phyloP scores from a whole-genome alignment of 192 early-diverging fungal species.

The Blastocladiella britannica region DNA sequence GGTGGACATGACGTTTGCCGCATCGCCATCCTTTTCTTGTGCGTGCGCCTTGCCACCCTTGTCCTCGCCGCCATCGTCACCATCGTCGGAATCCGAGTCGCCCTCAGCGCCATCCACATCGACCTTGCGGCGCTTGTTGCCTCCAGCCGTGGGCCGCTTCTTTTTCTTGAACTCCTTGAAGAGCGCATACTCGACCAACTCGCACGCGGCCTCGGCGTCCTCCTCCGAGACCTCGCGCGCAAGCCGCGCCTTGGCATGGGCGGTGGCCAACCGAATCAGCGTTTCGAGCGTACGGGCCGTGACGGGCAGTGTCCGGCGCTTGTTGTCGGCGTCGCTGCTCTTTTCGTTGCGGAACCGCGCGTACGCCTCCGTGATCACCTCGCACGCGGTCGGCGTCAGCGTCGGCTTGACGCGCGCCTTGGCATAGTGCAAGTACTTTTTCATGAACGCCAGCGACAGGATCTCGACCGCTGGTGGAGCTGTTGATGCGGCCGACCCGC shows the following conservation, averaged over 20 bases:
- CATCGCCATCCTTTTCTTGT: constrained; percentile 20
- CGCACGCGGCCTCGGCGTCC: constrained; percentile 66
- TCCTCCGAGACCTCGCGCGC: constrained; percentile 54
- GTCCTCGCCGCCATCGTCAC: constrained; percentile 15
- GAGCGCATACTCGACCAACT: constrained; percentile 69
- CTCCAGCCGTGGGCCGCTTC: constrained; percentile 17
- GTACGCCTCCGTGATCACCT: constrained; percentile 60
- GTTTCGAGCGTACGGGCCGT: constrained; percentile 97
- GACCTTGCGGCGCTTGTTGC: constrained; percentile 8
- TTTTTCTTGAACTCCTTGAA: constrained; percentile 64
- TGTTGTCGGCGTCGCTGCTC: constrained; percentile 42
- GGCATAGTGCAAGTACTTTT: constrained; percentile 88
- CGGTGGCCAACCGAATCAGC: constrained; percentile 83
- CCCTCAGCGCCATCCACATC: constrained; percentile 10
- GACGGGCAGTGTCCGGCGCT: constrained; percentile 73
- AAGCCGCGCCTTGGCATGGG: constrained; percentile 84
- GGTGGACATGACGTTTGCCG: constrained; percentile 36
- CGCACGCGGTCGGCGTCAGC: constrained; percentile 60
- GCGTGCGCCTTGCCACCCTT: constrained; percentile 4
- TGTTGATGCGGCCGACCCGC: background rate
- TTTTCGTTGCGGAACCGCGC: constrained; percentile 61
- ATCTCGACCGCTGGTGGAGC: constrained; percentile 22
- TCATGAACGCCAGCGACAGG: constrained; percentile 68
- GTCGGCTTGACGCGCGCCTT: constrained; percentile 67
- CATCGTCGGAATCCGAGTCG: constrained; percentile 23